Evolutionary conservation across 495 filamentous ascomycete genomes (phyloP).

Genomic region (Hypoxylon subgilvum): DNA sequence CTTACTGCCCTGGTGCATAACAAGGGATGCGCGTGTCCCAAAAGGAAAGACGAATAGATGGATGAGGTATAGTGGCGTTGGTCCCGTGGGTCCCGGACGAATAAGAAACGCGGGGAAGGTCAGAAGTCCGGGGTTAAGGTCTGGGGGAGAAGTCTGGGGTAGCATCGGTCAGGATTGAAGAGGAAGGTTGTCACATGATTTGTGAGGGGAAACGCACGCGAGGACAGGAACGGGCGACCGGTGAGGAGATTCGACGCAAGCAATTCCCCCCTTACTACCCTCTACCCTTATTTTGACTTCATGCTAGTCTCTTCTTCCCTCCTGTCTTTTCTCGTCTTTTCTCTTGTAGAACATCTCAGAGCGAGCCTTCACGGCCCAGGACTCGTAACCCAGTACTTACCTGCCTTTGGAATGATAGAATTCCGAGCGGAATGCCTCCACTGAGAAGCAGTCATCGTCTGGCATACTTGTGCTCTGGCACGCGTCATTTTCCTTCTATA

Average conservation of each 20-base stretch:
- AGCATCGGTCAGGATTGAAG: constrained; percentile 28
- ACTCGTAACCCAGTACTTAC: no score
- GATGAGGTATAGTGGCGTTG: constrained; percentile 56
- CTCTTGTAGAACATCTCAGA: not conserved
- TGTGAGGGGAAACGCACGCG: constrained; percentile 30
- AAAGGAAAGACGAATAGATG: constrained; percentile 68
- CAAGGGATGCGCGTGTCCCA: no score
- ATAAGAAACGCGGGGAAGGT: constrained; percentile 35
- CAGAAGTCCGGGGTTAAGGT: constrained; percentile 20
- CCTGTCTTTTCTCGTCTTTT: constrained; percentile 1
- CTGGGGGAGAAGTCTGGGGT: constrained; percentile 33
- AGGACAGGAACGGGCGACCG: constrained; percentile 10
- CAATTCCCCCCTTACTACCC: constrained; percentile 12
- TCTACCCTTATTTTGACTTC: constrained; percentile 30
- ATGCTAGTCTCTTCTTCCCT: not conserved
- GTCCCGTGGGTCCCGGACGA: constrained; percentile 52
- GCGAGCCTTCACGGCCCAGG: not conserved
- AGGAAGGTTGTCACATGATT: constrained; percentile 37
- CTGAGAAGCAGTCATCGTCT: not conserved
- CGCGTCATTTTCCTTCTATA: constrained; percentile 20
- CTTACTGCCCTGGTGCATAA: no score
- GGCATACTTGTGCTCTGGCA: not conserved
- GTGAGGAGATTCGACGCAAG: constrained; percentile 5
- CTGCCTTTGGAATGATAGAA: no score
- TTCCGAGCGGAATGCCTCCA: constrained; percentile 6